Conservation (phyloP, 2,329 filamentous ascomycete genomes). For the Periconia digitata region DNA sequence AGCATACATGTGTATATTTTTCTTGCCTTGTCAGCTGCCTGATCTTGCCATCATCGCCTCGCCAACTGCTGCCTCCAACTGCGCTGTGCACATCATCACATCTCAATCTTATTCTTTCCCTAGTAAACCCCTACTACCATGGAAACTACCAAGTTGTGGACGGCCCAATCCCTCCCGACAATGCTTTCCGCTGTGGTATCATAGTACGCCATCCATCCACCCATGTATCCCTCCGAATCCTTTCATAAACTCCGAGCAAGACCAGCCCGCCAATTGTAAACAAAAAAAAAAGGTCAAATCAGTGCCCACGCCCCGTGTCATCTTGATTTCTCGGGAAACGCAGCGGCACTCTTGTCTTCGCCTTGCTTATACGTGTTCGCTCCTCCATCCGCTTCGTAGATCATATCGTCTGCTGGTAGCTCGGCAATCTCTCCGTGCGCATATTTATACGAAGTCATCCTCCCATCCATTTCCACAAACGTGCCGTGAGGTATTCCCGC, state of each 20-base stretch:
- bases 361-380: background rate
- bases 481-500: background rate
- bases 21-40: no score
- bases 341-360: background rate
- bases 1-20: no score
- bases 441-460: background rate
- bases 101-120: background rate
- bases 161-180: no score
- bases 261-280: background rate
- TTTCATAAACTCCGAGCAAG: background rate
- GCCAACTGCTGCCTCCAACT: no score
- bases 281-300: background rate
- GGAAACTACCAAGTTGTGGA: background rate
- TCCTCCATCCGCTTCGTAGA: background rate
- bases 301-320: background rate
- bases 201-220: background rate
- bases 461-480: background rate
- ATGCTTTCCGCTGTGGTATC: no score
- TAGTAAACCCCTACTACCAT: no score
- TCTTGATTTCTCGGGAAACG: background rate
- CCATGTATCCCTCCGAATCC: background rate
- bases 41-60: no score
- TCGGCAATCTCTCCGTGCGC: background rate
- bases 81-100: no score
- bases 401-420: background rate